These are phyloP conservation scores for Hymenoscyphus infarciens DNA, from an alignment of 2,329 filamentous ascomycete species.

Conservation along the genomic window DNA sequence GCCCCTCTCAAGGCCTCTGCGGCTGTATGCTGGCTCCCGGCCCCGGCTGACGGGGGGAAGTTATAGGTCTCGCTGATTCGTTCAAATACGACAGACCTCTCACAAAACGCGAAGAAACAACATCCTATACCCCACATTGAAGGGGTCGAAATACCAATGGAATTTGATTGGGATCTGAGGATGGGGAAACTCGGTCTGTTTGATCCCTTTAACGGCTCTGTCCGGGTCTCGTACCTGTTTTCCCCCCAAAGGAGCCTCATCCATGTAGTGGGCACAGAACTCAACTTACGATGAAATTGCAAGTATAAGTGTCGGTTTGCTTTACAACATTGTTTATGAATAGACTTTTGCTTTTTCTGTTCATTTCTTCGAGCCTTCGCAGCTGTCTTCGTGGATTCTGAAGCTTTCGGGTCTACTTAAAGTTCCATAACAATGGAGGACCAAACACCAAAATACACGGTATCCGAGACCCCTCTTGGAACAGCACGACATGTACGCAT, in stretches of 20 bases:
- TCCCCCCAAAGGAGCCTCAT: background rate
- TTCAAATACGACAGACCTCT: background rate
- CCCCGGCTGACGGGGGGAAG: background rate
- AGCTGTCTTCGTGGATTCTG: background rate
- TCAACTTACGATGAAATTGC: background rate
- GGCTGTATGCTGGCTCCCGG: background rate
- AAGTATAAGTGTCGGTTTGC: background rate
- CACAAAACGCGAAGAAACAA: background rate
- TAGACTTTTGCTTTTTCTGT: background rate
- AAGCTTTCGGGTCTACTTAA: background rate
- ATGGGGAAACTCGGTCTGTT: background rate
- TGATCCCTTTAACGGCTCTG: background rate
- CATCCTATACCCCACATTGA: background rate
- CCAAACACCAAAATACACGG: constrained; percentile 7
- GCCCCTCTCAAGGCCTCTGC: background rate
- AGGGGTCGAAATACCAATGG: background rate
- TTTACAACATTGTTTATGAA: background rate
- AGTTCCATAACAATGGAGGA: background rate
- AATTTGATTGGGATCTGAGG: background rate
- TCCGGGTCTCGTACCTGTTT: background rate
- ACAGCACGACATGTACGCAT: constrained; percentile 18
- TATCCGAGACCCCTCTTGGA: constrained; percentile 15
- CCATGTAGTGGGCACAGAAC: background rate
- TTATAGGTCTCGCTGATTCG: background rate
- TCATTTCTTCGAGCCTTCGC: background rate